Evolutionary conservation across 2,329 filamentous ascomycete species (phyloP).

Genomic region (Aspergillus fructus): DNA sequence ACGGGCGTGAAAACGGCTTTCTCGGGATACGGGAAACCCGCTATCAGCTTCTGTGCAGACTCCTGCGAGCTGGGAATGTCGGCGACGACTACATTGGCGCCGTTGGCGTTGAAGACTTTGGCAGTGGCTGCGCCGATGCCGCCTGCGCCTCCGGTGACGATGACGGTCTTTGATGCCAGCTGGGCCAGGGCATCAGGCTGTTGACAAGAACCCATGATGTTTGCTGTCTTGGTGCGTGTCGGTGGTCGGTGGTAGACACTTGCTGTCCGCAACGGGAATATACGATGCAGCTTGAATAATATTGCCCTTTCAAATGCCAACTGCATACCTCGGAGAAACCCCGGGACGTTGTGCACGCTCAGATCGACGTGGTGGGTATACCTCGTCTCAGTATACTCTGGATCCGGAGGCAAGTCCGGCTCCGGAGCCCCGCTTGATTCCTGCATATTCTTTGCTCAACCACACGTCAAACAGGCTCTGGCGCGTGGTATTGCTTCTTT

Average conservation of each 20-base stretch:
- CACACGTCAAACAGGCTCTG: too few species aligned
- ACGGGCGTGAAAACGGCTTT: conserved; percentile 33
- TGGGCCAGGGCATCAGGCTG: background rate
- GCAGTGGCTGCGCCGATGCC: conserved; percentile 46
- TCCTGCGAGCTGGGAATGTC: conserved; percentile 19
- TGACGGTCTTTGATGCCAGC: conserved; percentile 26
- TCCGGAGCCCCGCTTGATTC: too few species aligned
- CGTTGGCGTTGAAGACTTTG: conserved; percentile 33
- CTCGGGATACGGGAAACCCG: conserved; percentile 7
- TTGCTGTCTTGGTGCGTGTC: background rate
- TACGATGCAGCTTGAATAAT: background rate
- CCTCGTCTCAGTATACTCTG: background rate
- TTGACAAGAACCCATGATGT: background rate
- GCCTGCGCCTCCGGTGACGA: conserved; percentile 43
- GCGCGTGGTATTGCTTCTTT: too few species aligned
- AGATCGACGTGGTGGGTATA: background rate
- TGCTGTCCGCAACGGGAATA: too few species aligned
- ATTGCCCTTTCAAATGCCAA: background rate
- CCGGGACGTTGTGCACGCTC: background rate
- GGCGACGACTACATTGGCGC: conserved; percentile 43
- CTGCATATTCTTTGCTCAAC: too few species aligned
- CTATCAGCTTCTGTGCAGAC: conserved; percentile 8
- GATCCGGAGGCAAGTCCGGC: background rate
- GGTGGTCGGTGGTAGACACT: too few species aligned
- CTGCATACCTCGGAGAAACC: background rate